Evolutionary conservation across 2,329 filamentous ascomycete genomes (phyloP), one percentile per base, ranked within the genome.

Genomic region (Trichoderma endophyticum): DNA sequence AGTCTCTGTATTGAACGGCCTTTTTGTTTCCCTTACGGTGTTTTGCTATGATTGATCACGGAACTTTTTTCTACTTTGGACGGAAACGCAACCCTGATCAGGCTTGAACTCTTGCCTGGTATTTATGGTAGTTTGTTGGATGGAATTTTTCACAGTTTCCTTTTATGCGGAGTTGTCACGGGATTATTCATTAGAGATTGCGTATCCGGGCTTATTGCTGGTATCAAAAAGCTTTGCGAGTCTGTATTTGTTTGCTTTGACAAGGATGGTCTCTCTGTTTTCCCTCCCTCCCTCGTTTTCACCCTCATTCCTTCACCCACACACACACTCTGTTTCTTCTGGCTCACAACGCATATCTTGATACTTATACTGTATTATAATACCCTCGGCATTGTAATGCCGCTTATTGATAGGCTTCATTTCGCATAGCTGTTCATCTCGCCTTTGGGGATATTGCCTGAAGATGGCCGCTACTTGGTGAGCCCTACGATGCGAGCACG

Each of bases 151-250:
- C 11, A 15, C 21, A 39, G 36, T 57, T 67, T 21, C 39, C 24
- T 12, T 32, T 69, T n/a, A 51, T 14, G 57, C 66, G 66, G 66
- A 61, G 66, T 70, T 70, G 39, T 12, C 34, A 48, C 24, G 54
- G 56, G 54, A 26, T 69, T 61, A 30, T 61, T 34, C 30, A 51
- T 51, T 61, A 54, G 57, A 70, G 57, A 62, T 70, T 70, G 66
- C 57, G 56, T 54, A 70, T 54, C 21, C 24, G 36, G 57, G 66
- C 66, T 61, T 51, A 26, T 60, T 70, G 66, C 66, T 62, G 66
- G 66, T 59, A 61, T 70, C 66, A 70, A 70, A 70, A 62, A 39
- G 66, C 66, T 70, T 62, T 51, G 36, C 66, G 36, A 62, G 39
- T 62, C 66, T 70, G 54, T 56, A 15, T 59, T 28, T 59, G 26